These are phyloP conservation scores for Amanita molliuscula DNA, from an alignment of 768 basidiomycete species.

Conservation along the genomic window DNA sequence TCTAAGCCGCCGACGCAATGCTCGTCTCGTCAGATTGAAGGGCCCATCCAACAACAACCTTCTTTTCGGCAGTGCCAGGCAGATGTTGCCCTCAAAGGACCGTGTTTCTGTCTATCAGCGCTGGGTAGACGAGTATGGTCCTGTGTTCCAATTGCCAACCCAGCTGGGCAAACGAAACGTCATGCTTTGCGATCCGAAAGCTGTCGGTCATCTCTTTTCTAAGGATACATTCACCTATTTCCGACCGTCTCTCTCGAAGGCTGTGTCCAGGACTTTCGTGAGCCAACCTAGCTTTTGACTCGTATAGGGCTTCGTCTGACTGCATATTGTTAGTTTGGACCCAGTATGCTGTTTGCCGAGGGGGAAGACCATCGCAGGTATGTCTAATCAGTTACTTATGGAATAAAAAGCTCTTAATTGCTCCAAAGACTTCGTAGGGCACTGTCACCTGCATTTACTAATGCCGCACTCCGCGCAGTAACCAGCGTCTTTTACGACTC, in stretches of 20 bases:
- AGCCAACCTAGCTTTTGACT: slow-evolving; percentile 1
- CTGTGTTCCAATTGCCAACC: too few species aligned
- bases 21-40: slow-evolving; percentile 21
- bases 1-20: neutral
- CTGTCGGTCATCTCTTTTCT: slow-evolving; percentile 36
- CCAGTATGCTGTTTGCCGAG: too few species aligned
- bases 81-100: slow-evolving; percentile 19
- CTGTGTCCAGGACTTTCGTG: slow-evolving; percentile 30
- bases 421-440: slow-evolving; percentile 35
- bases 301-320: slow-evolving; percentile 15
- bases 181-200: too few species aligned
- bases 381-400: neutral
- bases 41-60: slow-evolving; percentile 33
- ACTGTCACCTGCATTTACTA: neutral
- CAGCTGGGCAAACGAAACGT: too few species aligned
- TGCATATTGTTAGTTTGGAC: too few species aligned
- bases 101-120: slow-evolving; percentile 26
- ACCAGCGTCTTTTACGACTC: slow-evolving; percentile 40
- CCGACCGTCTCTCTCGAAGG: slow-evolving; percentile 22
- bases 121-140: slow-evolving; percentile 41
- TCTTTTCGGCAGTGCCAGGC: slow-evolving; percentile 27
- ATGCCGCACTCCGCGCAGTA: neutral
- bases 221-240: slow-evolving; percentile 40
- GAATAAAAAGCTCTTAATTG: neutral
- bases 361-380: too few species aligned